Base-by-base conservation (phyloP, 2,329 filamentous ascomycete genomes). In the Cadophora luteo-olivacea region DNA sequence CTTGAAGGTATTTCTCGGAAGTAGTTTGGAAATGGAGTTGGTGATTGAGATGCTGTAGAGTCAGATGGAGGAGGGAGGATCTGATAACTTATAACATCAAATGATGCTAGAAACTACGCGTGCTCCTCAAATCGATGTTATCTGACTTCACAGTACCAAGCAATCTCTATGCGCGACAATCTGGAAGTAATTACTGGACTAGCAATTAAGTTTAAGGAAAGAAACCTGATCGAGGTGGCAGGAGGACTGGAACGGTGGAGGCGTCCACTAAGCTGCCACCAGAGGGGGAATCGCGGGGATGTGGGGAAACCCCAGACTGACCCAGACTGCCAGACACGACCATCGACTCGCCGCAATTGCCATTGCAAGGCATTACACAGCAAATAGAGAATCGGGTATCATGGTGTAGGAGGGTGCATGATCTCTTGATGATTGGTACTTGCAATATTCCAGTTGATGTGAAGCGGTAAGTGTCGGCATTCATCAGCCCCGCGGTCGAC, bases 281-380 rank as follows among this genome's bases (percentile, higher is more conserved):
- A 7, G 48, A 51, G 48, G 24, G 14, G 24, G 16, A 38, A 55
- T 14, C 54, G 55, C 55, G 65, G 65, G 65, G 65, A 57, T 55
- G 24, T 24, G 54, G 65, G 16, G 36, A 49, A n/a, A 45, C 65
- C 65, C 65, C 65, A 62, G 57, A 55, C 65, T 45, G 24, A 24
- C 45, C 32, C 33, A 32, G 22, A 41, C 7, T 11, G 6, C 33
- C 5, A 11, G 6, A 5, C 33, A 41, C 8, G 38, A 6, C 38
- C 12, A 41, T n/a, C n/a, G n/a, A n/a, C n/a, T n/a, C n/a, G n/a
- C n/a, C 14, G 38, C 7, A 41, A 3, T 41, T 41, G 38, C 38
- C 38, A 16, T 41, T 41, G 5, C 8, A 16, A n/a, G n/a, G n/a
- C n/a, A n/a, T n/a, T n/a, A n/a, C n/a, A n/a, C n/a, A n/a, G n/a